Percentiles rank a stretch among this genome's conserved stretches.
Conservation (phyloP, 306 rosid genomes). For the Inga laurina region DNA sequence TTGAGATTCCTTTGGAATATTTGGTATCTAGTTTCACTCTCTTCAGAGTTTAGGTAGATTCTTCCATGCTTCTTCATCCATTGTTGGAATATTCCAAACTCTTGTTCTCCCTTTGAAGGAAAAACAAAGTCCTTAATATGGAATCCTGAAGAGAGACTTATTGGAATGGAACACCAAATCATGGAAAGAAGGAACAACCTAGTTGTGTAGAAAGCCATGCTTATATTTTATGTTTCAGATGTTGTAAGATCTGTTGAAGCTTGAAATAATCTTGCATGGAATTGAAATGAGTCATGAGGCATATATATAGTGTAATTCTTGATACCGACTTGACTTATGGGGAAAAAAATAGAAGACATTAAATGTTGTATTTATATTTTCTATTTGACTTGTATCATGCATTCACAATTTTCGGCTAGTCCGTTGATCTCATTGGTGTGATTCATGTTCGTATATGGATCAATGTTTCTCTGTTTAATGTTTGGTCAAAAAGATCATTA, state of each 20-base stretch:
- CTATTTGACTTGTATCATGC: not conserved
- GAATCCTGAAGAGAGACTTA: slow-evolving; percentile 28
- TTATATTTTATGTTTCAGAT: not conserved
- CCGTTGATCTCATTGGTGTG: not conserved
- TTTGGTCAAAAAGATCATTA: not conserved
- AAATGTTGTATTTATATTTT: not conserved
- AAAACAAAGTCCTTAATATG: not conserved
- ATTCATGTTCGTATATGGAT: not conserved
- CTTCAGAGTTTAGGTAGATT: slow-evolving; percentile 43
- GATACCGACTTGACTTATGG: not conserved
- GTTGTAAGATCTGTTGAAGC: not conserved
- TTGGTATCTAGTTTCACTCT: too few relatives aligned
- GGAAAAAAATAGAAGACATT: not conserved
- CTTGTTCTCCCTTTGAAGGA: slow-evolving; percentile 35
- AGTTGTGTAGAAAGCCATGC: not conserved
- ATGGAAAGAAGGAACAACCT: not conserved
- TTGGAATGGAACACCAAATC: not conserved
- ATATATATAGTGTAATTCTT: not conserved
- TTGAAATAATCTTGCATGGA: not conserved
- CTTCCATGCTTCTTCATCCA: slow-evolving; percentile 47
- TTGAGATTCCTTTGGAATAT: too few relatives aligned
- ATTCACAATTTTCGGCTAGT: not conserved
- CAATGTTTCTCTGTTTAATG: not conserved
- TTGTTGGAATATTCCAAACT: slow-evolving; percentile 38
- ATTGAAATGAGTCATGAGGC: not conserved